These are phyloP conservation scores for Euphrasia confusa DNA, from an alignment of 257 asterid genomes.

Conservation along the genomic window DNA sequence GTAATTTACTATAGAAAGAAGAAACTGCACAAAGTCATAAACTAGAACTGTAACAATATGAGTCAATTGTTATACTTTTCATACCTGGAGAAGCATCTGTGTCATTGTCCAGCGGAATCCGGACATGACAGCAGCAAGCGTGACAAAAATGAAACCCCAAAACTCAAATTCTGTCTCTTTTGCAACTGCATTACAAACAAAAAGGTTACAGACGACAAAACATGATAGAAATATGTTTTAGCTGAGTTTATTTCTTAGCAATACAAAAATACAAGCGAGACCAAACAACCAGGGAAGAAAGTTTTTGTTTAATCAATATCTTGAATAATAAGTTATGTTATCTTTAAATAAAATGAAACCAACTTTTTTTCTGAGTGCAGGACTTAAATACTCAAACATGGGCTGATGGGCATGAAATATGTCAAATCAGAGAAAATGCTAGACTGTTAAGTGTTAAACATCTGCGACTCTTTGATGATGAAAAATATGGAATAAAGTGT, in stretches of 20 bases:
- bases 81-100: conserved; percentile 98
- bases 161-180: conserved; percentile 90
- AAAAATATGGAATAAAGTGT: conserved; percentile 2
- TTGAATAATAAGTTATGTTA: conserved; percentile 11
- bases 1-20: conserved; percentile 11
- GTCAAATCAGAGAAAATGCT: conserved; percentile 11
- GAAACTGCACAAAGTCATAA: conserved; percentile 12
- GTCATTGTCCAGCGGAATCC: conserved; percentile 99
- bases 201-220: not conserved
- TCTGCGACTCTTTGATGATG: not conserved
- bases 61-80: conserved; percentile 18
- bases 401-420: conserved; percentile 17
- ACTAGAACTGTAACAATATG: conserved; percentile 18
- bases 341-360: conserved; percentile 2
- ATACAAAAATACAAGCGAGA: not conserved
- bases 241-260: conserved; percentile 11
- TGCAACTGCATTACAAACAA: conserved; percentile 59
- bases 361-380: conserved; percentile 3
- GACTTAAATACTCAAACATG: conserved; percentile 15
- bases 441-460: conserved; percentile 1
- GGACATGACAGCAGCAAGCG: conserved; percentile 99
- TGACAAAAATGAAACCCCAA: conserved; percentile 94
- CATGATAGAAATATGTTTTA: conserved; percentile 7
- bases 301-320: not conserved
- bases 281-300: not conserved